Evolutionary conservation across 148 eudicot species (phyloP).

Genomic region (Camellia sinensis): DNA sequence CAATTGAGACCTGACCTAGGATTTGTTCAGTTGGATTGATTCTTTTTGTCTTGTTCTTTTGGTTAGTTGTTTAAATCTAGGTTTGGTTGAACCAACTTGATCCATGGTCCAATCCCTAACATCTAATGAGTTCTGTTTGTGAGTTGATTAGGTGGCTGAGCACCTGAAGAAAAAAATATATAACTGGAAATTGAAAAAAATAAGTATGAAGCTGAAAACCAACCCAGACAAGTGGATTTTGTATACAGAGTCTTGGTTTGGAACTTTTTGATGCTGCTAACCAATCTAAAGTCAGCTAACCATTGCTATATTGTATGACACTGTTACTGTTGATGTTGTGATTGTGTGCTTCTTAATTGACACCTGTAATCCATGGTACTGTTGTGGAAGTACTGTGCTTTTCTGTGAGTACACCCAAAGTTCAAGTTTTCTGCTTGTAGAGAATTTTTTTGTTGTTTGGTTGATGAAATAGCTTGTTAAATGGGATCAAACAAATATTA

Average conservation of each 20-base stretch:
- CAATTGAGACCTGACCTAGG: background rate
- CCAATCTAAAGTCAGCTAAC: background rate
- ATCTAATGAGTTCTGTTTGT: background rate
- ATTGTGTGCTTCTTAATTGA: background rate
- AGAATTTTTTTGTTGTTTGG: background rate
- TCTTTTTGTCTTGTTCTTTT: background rate
- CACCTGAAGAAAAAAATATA: background rate
- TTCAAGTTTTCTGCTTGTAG: background rate
- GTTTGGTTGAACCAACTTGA: background rate
- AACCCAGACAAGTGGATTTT: background rate
- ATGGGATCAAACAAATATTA: background rate
- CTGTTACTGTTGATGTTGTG: background rate
- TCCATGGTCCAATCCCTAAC: background rate
- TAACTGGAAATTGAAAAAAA: background rate
- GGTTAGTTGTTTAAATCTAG: background rate
- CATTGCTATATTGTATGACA: background rate
- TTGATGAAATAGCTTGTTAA: background rate
- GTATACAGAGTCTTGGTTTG: background rate
- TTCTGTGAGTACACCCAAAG: background rate
- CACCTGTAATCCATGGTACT: background rate
- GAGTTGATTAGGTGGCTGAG: background rate
- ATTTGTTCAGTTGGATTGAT: background rate
- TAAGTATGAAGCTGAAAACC: too few species aligned
- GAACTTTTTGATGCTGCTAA: background rate
- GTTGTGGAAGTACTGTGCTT: background rate